phyloP scores from a whole-genome alignment of 768 basidiomycete genomes.

The Termitomyces sp. region DNA sequence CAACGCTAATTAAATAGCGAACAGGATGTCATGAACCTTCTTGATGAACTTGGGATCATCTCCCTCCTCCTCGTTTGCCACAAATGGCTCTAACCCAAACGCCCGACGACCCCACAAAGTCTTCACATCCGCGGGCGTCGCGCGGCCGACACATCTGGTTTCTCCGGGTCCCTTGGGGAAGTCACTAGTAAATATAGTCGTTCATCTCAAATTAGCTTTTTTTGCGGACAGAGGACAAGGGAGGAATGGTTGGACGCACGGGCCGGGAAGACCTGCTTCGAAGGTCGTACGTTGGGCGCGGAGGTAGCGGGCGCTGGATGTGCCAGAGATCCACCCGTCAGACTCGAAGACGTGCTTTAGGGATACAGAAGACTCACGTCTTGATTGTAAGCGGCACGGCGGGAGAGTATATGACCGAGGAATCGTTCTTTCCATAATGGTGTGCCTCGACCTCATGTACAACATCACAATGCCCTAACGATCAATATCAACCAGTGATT shows the following conservation, averaged over 20 bases:
- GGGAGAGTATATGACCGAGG: conserved; percentile 57
- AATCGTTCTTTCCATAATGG: conserved; percentile 47
- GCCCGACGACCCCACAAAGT: conserved; percentile 35
- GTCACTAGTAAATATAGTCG: conserved; percentile 31
- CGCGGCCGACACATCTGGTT: conserved; percentile 40
- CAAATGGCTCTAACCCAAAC: conserved; percentile 37
- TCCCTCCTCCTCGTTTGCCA: background rate
- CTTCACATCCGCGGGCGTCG: conserved; percentile 30
- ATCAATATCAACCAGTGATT: background rate
- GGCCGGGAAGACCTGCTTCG: conserved; percentile 45
- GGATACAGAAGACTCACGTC: conserved; percentile 34
- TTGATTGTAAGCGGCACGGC: conserved; percentile 49
- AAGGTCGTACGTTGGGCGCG: conserved; percentile 50
- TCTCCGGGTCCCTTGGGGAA: conserved; percentile 55
- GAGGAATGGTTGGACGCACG: conserved; percentile 30
- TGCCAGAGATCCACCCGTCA: background rate
- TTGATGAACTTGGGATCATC: conserved; percentile 13
- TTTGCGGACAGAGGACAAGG: too few relatives aligned
- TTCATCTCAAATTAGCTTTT: background rate
- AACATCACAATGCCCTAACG: conserved; percentile 51
- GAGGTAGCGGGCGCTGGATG: conserved; percentile 43
- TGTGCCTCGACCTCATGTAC: conserved; percentile 54
- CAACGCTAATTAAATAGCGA: background rate
- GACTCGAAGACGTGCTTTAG: background rate
- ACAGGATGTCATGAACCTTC: conserved; percentile 22